Conservation (phyloP, 108 stramenopile genomes). For the Thalassiosira profunda region DNA sequence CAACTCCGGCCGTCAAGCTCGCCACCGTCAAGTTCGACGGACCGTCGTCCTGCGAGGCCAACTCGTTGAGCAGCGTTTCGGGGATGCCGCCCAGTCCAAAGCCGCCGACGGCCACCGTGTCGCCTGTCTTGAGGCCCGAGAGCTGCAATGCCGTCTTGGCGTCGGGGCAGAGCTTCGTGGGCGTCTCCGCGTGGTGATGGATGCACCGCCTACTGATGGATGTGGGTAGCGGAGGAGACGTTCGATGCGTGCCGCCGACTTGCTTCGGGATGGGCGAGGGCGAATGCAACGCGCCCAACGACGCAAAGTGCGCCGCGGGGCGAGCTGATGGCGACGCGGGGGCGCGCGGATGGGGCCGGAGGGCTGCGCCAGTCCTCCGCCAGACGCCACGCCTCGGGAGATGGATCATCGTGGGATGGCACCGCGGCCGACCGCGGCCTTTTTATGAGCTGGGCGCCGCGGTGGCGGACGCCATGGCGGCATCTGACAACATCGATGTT, state of each 20-base stretch:
- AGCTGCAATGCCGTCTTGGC: conserved; percentile 45
- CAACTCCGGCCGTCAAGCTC: conserved; percentile 87
- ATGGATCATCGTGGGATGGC: too few relatives aligned
- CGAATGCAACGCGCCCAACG: neutral
- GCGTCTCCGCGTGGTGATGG: conserved; percentile 38
- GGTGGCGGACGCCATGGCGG: too few relatives aligned
- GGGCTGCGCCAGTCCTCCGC: too few relatives aligned
- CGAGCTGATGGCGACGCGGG: neutral
- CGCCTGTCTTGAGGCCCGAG: conserved; percentile 45
- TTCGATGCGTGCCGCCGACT: too few relatives aligned
- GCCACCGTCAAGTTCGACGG: conserved; percentile 78
- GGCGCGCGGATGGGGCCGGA: too few relatives aligned
- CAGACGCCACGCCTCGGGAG: too few relatives aligned
- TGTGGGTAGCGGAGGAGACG: too few relatives aligned
- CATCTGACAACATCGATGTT: too few relatives aligned
- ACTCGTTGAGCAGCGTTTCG: conserved; percentile 71
- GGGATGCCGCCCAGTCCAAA: conserved; percentile 84
- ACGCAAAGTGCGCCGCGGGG: neutral
- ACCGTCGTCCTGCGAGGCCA: conserved; percentile 38
- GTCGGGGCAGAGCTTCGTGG: conserved; percentile 44
- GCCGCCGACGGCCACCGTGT: conserved; percentile 59
- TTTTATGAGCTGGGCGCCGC: too few relatives aligned
- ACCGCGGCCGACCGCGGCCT: too few relatives aligned
- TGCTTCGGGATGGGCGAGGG: neutral
- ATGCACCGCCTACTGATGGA: neutral